A percentile compares a stretch with the other conserved stretches of the same genome.
Evolutionary conservation across 257 asterid genomes (phyloP).

Genomic region (Jasminum sambac): DNA sequence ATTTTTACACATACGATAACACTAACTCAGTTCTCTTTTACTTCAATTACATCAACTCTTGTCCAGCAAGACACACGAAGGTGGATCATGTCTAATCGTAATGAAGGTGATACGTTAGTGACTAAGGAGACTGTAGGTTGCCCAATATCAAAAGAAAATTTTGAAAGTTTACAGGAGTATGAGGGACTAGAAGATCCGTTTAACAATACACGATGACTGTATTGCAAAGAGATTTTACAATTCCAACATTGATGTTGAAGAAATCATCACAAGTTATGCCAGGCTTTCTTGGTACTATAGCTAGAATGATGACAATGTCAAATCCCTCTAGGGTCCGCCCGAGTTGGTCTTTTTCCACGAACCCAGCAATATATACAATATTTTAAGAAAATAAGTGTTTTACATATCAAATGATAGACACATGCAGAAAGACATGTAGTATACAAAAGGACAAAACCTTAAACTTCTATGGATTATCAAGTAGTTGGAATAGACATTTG

Average conservation of each 20-base stretch:
- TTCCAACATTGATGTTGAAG: constrained; percentile 84
- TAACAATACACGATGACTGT: constrained; percentile 75
- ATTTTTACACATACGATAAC: too few species aligned
- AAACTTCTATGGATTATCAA: background rate
- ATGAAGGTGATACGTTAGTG: constrained; percentile 32
- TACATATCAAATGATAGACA: background rate
- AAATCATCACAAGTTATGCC: constrained; percentile 97
- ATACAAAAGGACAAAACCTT: background rate
- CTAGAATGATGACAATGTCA: constrained; percentile 82
- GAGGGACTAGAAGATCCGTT: background rate
- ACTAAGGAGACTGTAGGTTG: constrained; percentile 29
- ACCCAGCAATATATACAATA: constrained; percentile 62
- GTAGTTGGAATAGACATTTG: too few species aligned
- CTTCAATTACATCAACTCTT: background rate
- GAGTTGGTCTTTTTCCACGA: constrained; percentile 65
- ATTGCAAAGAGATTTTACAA: constrained; percentile 70
- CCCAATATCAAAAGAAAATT: constrained; percentile 35
- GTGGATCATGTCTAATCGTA: background rate
- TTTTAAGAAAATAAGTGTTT: constrained; percentile 9
- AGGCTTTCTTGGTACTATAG: constrained; percentile 97
- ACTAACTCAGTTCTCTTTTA: background rate
- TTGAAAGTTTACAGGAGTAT: background rate
- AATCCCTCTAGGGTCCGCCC: constrained; percentile 76
- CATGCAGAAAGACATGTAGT: background rate
- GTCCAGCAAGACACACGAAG: constrained; percentile 44